Evolutionary conservation across 2,329 filamentous ascomycete species (phyloP).

Genomic region (Xylariaceae sp.): DNA sequence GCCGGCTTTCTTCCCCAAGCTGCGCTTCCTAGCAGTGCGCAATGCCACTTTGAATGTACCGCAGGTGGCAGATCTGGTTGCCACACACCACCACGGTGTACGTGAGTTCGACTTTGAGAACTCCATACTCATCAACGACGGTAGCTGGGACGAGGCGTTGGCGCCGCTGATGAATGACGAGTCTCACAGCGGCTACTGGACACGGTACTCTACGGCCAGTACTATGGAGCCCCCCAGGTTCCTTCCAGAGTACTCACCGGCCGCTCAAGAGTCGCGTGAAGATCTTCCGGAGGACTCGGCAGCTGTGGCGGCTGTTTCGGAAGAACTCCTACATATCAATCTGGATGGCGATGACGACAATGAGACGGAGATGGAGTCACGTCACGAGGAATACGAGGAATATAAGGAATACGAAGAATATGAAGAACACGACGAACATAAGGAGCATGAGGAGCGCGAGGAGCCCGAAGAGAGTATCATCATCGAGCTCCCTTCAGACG

Average conservation of each 20-base stretch:
- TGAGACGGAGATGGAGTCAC: no score
- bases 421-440: conserved; percentile 23
- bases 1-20: conserved; percentile 60
- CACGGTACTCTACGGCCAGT: conserved; percentile 33
- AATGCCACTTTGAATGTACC: conserved; percentile 68
- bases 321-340: conserved; percentile 40
- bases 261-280: conserved; percentile 17
- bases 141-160: conserved; percentile 80
- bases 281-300: conserved; percentile 46
- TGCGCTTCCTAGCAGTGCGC: conserved; percentile 65
- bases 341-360: conserved; percentile 32
- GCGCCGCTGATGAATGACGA: conserved; percentile 57
- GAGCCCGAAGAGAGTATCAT: conserved; percentile 19
- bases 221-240: conserved; percentile 26
- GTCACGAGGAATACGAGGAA: conserved; percentile 25
- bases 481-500: conserved; percentile 27
- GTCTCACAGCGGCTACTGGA: conserved; percentile 40
- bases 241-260: conserved; percentile 7
- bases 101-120: conserved; percentile 78
- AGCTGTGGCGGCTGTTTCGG: conserved; percentile 49
- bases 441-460: conserved; percentile 17
- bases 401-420: conserved; percentile 11
- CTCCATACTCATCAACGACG: conserved; percentile 61
- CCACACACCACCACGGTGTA: conserved; percentile 62
- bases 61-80: conserved; percentile 67